Conservation (phyloP, 192 early-diverging fungal species). For the Coemansia sp. region DNA sequence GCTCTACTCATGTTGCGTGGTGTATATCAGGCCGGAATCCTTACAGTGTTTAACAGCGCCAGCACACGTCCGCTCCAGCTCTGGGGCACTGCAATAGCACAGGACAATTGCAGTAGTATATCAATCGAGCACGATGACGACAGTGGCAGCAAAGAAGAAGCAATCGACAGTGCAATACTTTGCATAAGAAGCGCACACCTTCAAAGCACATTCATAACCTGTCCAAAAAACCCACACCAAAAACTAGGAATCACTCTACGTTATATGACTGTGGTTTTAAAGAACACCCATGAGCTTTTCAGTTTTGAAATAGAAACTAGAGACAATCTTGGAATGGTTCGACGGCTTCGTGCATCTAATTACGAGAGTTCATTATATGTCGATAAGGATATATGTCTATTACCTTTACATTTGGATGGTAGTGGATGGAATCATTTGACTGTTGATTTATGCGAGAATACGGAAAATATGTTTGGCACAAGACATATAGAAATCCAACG, state of each 20-base stretch:
- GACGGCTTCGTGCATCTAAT: constrained; percentile 84
- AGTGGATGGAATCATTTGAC: constrained; percentile 96
- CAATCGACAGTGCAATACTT: constrained; percentile 6
- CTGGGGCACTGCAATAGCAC: constrained; percentile 10
- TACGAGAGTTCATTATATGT: constrained; percentile 47
- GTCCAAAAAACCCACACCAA: constrained; percentile 66
- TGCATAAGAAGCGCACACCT: constrained; percentile 57
- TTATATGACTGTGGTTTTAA: constrained; percentile 80
- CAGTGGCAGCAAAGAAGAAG: constrained; percentile 5
- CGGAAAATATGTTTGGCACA: constrained; percentile 83
- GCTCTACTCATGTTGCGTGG: constrained; percentile 28
- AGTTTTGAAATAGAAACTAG: constrained; percentile 88
- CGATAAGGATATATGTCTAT: constrained; percentile 67
- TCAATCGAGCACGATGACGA: not conserved
- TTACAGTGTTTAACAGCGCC: constrained; percentile 39
- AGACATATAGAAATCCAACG: constrained; percentile 82
- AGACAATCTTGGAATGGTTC: constrained; percentile 77
- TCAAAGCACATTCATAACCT: constrained; percentile 83
- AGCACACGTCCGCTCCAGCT: constrained; percentile 33
- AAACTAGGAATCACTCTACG: constrained; percentile 91
- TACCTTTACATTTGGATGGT: constrained; percentile 93
- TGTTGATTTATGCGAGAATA: constrained; percentile 84
- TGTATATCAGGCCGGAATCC: constrained; percentile 34
- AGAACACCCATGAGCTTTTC: constrained; percentile 86
- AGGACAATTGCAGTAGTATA: not conserved